These are phyloP conservation scores for Nannizziopsis barbatae DNA, from an alignment of 2,329 filamentous ascomycete species.

Conservation along the genomic window DNA sequence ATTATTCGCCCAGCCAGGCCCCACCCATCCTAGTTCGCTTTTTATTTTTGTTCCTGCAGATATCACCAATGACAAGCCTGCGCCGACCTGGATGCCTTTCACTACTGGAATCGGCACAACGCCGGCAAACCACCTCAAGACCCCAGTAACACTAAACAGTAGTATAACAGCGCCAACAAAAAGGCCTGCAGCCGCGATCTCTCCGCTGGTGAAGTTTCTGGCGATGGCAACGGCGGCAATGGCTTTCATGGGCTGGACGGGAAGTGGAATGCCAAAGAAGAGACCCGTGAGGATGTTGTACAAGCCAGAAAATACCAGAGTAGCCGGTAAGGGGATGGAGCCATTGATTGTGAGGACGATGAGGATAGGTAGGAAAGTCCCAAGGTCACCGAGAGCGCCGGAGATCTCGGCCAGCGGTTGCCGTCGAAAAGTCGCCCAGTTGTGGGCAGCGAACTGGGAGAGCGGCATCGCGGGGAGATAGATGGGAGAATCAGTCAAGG, in stretches of 20 bases:
- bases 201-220: slow-evolving; percentile 51
- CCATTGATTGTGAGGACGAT: slow-evolving; percentile 68
- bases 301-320: slow-evolving; percentile 75
- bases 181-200: slow-evolving; percentile 73
- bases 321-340: slow-evolving; percentile 71
- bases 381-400: slow-evolving; percentile 77
- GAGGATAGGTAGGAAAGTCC: slow-evolving; percentile 79
- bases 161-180: slow-evolving; percentile 65
- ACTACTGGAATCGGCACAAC: slow-evolving; percentile 75
- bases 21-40: slow-evolving; percentile 55
- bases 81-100: slow-evolving; percentile 89
- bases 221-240: slow-evolving; percentile 84
- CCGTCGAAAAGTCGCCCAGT: slow-evolving; percentile 45
- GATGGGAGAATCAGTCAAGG: not conserved
- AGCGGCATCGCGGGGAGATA: slow-evolving; percentile 4
- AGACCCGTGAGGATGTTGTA: slow-evolving; percentile 76
- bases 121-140: slow-evolving; percentile 62
- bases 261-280: slow-evolving; percentile 76
- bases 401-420: slow-evolving; percentile 66
- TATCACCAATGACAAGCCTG: slow-evolving; percentile 70
- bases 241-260: slow-evolving; percentile 83
- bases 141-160: slow-evolving; percentile 64
- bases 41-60: slow-evolving; percentile 62
- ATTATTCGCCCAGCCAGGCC: slow-evolving; percentile 61
- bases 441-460: slow-evolving; percentile 30